Evolutionary conservation across 148 eudicot species (phyloP).

Genomic region (Selenicereus undatus): DNA sequence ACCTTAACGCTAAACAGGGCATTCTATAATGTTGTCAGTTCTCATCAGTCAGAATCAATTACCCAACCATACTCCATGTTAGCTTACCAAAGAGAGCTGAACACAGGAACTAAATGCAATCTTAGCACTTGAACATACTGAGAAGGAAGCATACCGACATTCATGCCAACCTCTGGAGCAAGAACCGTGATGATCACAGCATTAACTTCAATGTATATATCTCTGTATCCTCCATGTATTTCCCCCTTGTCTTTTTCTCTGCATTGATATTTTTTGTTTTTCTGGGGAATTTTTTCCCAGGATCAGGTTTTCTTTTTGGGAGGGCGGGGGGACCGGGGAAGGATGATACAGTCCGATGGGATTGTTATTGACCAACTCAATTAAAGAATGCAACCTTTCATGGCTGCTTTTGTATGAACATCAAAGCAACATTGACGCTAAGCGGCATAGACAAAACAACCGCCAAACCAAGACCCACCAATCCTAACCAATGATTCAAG

Average conservation of each 20-base stretch:
- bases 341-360: too few relatives aligned
- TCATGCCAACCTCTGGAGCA: neutral
- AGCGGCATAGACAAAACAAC: neutral
- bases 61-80: neutral
- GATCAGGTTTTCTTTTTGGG: too few relatives aligned
- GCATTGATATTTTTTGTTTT: too few relatives aligned
- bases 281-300: neutral
- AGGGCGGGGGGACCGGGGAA: neutral
- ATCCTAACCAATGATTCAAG: neutral
- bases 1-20: neutral
- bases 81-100: too few relatives aligned
- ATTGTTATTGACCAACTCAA: neutral
- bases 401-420: neutral
- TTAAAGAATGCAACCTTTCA: neutral
- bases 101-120: neutral
- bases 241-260: too few relatives aligned
- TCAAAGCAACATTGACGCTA: neutral
- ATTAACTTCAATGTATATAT: too few relatives aligned
- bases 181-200: neutral
- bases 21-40: slow-evolving; percentile 9
- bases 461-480: neutral
- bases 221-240: too few relatives aligned
- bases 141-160: neutral
- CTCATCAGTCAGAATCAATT: neutral
- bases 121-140: neutral